Base-by-base conservation (phyloP, 129 eudicot genomes). In the Scalesia atractyloides region DNA sequence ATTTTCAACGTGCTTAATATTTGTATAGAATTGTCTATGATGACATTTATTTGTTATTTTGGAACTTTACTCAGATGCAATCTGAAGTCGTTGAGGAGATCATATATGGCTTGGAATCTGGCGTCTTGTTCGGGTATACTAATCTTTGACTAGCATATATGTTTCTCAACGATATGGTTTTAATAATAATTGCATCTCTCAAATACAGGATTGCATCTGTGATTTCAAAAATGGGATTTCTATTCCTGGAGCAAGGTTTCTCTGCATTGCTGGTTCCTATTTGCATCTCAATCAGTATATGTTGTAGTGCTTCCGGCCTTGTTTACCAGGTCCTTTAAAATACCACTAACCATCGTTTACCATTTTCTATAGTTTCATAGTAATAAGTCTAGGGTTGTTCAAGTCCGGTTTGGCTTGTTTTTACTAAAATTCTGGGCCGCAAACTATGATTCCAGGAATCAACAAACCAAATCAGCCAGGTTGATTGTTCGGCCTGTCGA, bases 81-180 rank as follows among this genome's bases (percentile, higher is more conserved):
- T 93, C 90, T 68, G 97, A 93, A 82, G 98, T 93, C 75, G 96
- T 93, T 43, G 98, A 93, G 52, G 98, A 93, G 81, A 87, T 93
- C 68, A 93, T 93, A 19, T 87, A 85, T 51, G 98, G 98, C 79
- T 76, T 93, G 87, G 96, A 93, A 78, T 89, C 98, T 37, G 97
- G 98, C 82, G 84, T 93, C 77, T 79, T 93, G 75, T 93, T 93
- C 71, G 98, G 98, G 98, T 93, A 90, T 53, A 56, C 64, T 53
- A 51, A 26, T 63, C 17, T 77, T 48, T 73, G 33, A 36, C 16
- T 72, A 9, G 22, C 22, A 66, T 52, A 39, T 6, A 16, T 39
- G 16, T 26, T 24, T 11, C 7, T 6, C 20, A 12, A 1, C 12
- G 46, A 41, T 41, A 41, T 11, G 46, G 46, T 15, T 49, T 15